These are phyloP conservation scores for Cystofilobasidium ferigula DNA, from an alignment of 768 basidiomycete genomes.

Conservation along the genomic window DNA sequence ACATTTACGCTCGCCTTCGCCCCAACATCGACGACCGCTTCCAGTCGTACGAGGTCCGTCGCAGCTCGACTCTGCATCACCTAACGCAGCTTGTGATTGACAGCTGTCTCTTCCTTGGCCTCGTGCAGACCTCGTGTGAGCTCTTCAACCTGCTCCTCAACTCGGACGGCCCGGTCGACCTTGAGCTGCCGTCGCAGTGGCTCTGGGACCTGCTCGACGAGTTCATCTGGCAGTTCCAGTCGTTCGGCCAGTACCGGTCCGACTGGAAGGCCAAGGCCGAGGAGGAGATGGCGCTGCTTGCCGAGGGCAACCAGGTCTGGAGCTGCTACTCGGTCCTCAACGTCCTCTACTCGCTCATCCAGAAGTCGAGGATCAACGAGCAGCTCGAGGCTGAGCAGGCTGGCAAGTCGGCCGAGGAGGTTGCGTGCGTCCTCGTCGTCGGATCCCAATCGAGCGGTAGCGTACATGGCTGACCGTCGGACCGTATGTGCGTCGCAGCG, in stretches of 20 bases:
- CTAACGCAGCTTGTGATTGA: not conserved
- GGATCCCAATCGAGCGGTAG: not conserved
- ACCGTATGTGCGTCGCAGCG: conserved; percentile 41
- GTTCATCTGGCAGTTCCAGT: conserved; percentile 89
- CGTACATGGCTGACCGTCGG: not conserved
- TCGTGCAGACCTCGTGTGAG: conserved; percentile 59
- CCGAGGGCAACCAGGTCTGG: conserved; percentile 63
- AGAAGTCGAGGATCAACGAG: conserved; percentile 92
- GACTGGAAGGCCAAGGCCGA: conserved; percentile 69
- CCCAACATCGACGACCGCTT: conserved; percentile 95
- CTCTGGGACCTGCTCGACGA: conserved; percentile 62
- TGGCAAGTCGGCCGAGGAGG: conserved; percentile 70
- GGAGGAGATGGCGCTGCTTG: conserved; percentile 37
- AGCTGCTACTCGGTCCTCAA: conserved; percentile 96
- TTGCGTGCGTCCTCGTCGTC: conserved; percentile 54
- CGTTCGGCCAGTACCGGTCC: conserved; percentile 78
- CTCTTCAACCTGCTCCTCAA: conserved; percentile 96
- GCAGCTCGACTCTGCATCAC: conserved; percentile 24
- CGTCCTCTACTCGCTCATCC: conserved; percentile 94
- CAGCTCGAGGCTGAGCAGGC: conserved; percentile 71
- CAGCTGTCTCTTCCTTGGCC: conserved; percentile 44
- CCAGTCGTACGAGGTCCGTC: conserved; percentile 60
- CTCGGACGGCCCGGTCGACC: conserved; percentile 83
- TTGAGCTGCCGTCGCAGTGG: conserved; percentile 94
- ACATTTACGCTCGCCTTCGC: conserved; percentile 87